Conservation (phyloP, 345 rosid genomes). For the Dipteronia dyeriana region DNA sequence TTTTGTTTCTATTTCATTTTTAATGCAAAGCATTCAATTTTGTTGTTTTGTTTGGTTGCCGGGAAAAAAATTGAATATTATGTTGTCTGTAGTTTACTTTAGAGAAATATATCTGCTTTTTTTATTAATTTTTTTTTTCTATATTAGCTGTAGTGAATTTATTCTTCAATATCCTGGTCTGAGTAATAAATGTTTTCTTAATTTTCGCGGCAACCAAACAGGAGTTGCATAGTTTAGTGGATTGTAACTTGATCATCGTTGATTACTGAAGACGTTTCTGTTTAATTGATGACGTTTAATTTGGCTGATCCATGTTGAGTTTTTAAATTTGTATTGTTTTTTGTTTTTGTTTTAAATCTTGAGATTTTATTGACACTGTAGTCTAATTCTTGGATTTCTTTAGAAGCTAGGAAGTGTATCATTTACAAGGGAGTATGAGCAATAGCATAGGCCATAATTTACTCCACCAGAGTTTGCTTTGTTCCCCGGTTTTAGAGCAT, state of each 20-base stretch:
- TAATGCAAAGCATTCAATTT: background rate
- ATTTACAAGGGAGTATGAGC: constrained; percentile 64
- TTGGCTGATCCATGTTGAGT: background rate
- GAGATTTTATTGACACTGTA: constrained; percentile 9
- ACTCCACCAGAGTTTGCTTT: constrained; percentile 60
- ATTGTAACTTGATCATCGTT: background rate
- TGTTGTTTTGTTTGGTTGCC: constrained; percentile 18
- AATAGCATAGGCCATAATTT: constrained; percentile 54
- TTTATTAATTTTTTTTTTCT: background rate
- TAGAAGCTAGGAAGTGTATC: constrained; percentile 39
- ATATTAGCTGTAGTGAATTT: background rate
- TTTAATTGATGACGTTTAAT: background rate
- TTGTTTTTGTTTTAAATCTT: background rate
- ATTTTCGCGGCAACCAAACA: constrained; percentile 5
- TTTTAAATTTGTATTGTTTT: constrained; percentile 14
- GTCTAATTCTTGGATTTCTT: constrained; percentile 42
- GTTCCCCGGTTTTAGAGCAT: constrained; percentile 56
- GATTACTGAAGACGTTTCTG: background rate
- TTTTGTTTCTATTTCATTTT: background rate
- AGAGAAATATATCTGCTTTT: background rate
- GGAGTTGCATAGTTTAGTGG: background rate
- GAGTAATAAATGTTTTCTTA: background rate
- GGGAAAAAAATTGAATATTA: background rate
- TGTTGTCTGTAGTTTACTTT: background rate
- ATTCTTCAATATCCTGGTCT: background rate